These are phyloP conservation scores for Heimioporus retisporus DNA, from an alignment of 1,284 basidiomycete species.

Conservation along the genomic window DNA sequence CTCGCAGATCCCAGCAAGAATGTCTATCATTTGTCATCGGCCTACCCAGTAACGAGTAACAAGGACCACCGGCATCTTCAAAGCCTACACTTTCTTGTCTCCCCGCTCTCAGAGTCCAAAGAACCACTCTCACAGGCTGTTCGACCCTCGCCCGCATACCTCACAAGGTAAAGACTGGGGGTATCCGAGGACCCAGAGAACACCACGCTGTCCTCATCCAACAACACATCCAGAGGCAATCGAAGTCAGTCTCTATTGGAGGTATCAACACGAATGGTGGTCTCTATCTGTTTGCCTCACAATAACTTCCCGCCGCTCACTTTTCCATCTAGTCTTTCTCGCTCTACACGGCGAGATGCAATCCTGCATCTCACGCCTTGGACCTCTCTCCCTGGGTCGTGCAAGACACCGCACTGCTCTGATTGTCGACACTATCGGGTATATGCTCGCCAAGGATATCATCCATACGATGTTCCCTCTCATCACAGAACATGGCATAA, in stretches of 20 bases:
- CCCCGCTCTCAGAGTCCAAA: constrained; percentile 68
- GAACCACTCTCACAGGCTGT: constrained; percentile 53
- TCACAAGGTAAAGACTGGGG: constrained; percentile 65
- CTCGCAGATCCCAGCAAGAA: constrained; percentile 77
- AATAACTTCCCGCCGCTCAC: constrained; percentile 4
- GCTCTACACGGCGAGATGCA: constrained; percentile 94
- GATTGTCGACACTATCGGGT: constrained; percentile 88
- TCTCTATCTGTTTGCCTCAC: constrained; percentile 63
- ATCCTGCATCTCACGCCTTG: constrained; percentile 79
- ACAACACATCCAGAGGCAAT: constrained; percentile 27
- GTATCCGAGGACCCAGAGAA: background rate
- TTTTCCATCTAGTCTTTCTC: constrained; percentile 75
- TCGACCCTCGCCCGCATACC: constrained; percentile 64
- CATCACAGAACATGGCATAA: constrained; percentile 17
- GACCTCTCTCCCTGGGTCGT: constrained; percentile 84
- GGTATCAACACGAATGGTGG: constrained; percentile 89
- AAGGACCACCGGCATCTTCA: constrained; percentile 52
- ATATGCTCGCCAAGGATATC: constrained; percentile 90
- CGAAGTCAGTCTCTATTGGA: constrained; percentile 73
- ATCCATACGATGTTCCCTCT: constrained; percentile 76
- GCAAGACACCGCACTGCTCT: constrained; percentile 90
- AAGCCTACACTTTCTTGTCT: constrained; percentile 70
- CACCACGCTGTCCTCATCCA: too few relatives aligned
- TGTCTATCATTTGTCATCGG: constrained; percentile 77
- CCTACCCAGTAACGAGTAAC: constrained; percentile 65